Evolutionary conservation across 2,329 filamentous ascomycete species (phyloP).

Genomic region (Colletotrichum sublineola): DNA sequence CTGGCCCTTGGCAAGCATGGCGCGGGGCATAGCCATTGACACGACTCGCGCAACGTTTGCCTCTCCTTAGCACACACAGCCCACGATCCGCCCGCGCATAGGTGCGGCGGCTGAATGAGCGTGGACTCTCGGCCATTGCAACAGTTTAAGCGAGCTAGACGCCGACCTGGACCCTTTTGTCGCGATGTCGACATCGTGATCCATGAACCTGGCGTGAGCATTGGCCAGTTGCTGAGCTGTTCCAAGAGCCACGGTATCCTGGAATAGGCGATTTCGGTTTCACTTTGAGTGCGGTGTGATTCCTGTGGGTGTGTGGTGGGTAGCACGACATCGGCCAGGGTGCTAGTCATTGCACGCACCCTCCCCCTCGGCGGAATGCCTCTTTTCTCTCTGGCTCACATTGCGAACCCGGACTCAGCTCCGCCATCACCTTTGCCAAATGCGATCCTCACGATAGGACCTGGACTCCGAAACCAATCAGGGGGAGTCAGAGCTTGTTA

Average conservation of each 20-base stretch:
- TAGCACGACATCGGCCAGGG: not conserved
- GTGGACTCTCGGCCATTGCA: conserved; percentile 1
- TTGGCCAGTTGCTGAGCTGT: conserved; percentile 11
- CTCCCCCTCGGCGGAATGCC: not conserved
- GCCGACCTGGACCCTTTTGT: conserved; percentile 5
- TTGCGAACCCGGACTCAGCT: conserved; percentile 3
- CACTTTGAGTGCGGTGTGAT: conserved; percentile 3
- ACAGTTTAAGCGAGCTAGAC: conserved; percentile 38
- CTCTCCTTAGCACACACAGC: not conserved
- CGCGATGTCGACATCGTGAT: conserved; percentile 16
- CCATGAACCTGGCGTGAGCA: conserved; percentile 11
- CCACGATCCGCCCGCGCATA: conserved; percentile 7
- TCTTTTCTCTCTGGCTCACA: not conserved
- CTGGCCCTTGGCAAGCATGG: not conserved
- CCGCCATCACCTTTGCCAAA: not conserved
- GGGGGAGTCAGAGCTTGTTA: conserved; percentile 2
- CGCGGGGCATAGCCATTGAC: not conserved
- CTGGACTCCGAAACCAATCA: not conserved
- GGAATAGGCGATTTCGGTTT: conserved; percentile 35
- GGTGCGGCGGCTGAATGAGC: conserved; percentile 21
- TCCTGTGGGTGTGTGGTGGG: not conserved
- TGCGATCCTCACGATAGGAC: not conserved
- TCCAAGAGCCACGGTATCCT: conserved; percentile 16
- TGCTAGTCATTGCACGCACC: not conserved
- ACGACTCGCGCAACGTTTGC: conserved; percentile 3